These are phyloP conservation scores for Panaeolus papilionaceus DNA, from an alignment of 768 basidiomycete species.

Conservation along the genomic window DNA sequence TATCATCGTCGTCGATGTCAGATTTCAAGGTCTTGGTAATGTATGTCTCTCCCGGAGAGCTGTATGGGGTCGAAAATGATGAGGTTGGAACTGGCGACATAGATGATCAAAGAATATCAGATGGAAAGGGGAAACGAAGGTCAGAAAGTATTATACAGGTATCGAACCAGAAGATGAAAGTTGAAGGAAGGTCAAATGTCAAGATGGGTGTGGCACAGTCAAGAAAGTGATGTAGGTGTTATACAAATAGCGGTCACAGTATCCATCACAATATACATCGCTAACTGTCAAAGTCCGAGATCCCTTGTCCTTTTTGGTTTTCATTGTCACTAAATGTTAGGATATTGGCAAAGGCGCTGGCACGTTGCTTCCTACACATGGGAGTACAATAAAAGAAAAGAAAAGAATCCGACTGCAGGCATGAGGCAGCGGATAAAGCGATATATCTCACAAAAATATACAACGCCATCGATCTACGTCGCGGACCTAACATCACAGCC, in stretches of 20 bases:
- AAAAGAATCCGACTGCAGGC: not conserved
- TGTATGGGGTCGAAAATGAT: constrained; percentile 28
- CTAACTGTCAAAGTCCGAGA: constrained; percentile 34
- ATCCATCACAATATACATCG: constrained; percentile 30
- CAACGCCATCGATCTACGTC: not conserved
- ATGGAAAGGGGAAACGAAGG: constrained; percentile 18
- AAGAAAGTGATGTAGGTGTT: constrained; percentile 24
- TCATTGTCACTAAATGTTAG: not conserved
- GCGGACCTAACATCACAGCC: not conserved
- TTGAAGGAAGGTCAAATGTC: constrained; percentile 25
- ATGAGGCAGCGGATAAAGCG: constrained; percentile 7
- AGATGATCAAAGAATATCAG: constrained; percentile 18
- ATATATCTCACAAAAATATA: not conserved
- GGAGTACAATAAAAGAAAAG: not conserved
- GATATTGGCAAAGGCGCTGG: constrained; percentile 12
- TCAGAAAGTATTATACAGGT: constrained; percentile 24
- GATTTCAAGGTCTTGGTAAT: constrained; percentile 26
- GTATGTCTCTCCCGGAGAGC: constrained; percentile 26
- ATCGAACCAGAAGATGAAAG: constrained; percentile 33
- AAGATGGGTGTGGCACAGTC: constrained; percentile 23
- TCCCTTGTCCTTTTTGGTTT: constrained; percentile 22
- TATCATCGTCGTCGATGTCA: constrained; percentile 31
- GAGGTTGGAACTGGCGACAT: constrained; percentile 25
- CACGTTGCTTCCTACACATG: constrained; percentile 16
- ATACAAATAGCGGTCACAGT: constrained; percentile 20